These are phyloP conservation scores for Cytospora leucostoma DNA, from an alignment of 2,329 filamentous ascomycete species.

Conservation along the genomic window DNA sequence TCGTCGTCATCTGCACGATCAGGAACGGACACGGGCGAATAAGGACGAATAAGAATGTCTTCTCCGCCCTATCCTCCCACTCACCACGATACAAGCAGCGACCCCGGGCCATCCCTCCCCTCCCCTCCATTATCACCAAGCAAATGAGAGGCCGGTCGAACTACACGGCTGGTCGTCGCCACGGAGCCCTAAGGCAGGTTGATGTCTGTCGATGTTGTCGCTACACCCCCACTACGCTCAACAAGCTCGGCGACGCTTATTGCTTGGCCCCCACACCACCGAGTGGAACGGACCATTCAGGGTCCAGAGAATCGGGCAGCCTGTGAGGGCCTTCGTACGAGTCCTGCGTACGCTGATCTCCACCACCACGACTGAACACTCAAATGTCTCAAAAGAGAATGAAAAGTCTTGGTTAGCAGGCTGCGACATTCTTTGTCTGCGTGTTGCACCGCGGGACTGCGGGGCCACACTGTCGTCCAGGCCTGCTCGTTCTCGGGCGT, in stretches of 20 bases:
- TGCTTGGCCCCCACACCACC: background rate
- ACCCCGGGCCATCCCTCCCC: constrained; percentile 2
- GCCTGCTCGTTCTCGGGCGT: constrained; percentile 6
- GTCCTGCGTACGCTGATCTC: constrained; percentile 15
- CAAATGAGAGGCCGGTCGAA: background rate
- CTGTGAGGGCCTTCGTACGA: constrained; percentile 19
- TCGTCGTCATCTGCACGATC: constrained; percentile 7
- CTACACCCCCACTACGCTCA: background rate
- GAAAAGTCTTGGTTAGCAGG: constrained; percentile 7
- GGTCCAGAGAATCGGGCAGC: constrained; percentile 23
- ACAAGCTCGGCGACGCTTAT: background rate
- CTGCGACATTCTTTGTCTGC: constrained; percentile 10
- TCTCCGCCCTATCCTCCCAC: constrained; percentile 8
- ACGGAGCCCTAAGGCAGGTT: constrained; percentile 23
- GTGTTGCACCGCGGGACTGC: background rate
- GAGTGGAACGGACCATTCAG: constrained; percentile 16
- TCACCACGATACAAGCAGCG: background rate
- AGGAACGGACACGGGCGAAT: constrained; percentile 5
- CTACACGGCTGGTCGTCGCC: constrained; percentile 1
- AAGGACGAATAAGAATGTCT: background rate
- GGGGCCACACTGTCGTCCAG: constrained; percentile 3
- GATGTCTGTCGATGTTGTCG: background rate
- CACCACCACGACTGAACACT: background rate
- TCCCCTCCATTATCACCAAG: background rate
- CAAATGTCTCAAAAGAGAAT: background rate